phyloP scores from a whole-genome alignment of 1,284 basidiomycete genomes.

The Tetrapyrgos nigripes region DNA sequence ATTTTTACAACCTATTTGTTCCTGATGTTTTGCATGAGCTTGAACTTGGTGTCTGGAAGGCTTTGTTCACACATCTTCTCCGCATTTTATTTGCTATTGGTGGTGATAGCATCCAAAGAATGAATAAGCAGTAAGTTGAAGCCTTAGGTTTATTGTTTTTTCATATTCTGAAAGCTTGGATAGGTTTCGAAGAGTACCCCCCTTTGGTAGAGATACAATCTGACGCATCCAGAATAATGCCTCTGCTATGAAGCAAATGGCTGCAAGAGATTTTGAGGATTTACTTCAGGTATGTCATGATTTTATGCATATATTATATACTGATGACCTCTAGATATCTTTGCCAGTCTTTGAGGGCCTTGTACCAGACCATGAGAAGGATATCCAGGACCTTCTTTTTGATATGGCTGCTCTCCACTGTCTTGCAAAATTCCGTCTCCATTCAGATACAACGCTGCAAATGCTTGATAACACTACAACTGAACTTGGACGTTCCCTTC shows the following conservation, averaged over 20 bases:
- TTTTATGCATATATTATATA: neutral
- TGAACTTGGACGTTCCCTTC: conserved; percentile 2
- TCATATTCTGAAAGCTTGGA: neutral
- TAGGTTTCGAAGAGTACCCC: conserved; percentile 15
- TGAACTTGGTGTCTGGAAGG: conserved; percentile 31
- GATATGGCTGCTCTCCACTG: neutral
- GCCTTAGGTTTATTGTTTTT: conserved; percentile 3
- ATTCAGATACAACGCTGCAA: conserved; percentile 16
- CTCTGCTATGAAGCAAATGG: conserved; percentile 27
- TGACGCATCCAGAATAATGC: conserved; percentile 23
- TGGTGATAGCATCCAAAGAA: conserved; percentile 1
- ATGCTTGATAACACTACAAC: conserved; percentile 3
- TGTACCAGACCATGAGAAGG: conserved; percentile 10
- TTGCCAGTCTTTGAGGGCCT: conserved; percentile 14
- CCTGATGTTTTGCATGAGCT: conserved; percentile 23
- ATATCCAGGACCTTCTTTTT: conserved; percentile 1
- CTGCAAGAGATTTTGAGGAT: conserved; percentile 29
- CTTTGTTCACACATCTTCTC: conserved; percentile 27
- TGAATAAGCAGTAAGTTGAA: conserved; percentile 14
- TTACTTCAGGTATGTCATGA: conserved; percentile 21
- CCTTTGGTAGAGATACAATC: conserved; percentile 25
- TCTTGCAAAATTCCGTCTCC: conserved; percentile 15
- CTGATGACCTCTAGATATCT: neutral
- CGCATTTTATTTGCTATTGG: conserved; percentile 22
- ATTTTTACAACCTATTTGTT: conserved; percentile 17